A percentile compares a stretch with the other conserved stretches of the same genome.
Evolutionary conservation across 805 yeast genomes (phyloP).

Genomic region (Wickerhamia fluorescens): DNA sequence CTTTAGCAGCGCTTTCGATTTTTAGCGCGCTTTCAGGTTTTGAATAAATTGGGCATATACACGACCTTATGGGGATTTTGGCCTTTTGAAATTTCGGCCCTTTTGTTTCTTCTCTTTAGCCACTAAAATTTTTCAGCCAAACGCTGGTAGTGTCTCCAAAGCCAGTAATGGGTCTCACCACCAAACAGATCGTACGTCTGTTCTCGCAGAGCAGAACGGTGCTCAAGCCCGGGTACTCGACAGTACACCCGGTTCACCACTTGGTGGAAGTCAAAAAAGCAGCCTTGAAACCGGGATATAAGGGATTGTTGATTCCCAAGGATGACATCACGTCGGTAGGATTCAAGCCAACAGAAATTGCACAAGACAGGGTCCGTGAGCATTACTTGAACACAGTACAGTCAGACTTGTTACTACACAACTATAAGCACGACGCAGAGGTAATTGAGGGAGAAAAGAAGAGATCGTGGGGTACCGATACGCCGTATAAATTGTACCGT

Average conservation of each 20-base stretch:
- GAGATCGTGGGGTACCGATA: slow-evolving; percentile 78
- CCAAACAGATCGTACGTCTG: slow-evolving; percentile 25
- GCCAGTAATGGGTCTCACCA: too few species aligned
- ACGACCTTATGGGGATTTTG: too few species aligned
- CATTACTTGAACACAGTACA: slow-evolving; percentile 69
- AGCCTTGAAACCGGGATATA: slow-evolving; percentile 66
- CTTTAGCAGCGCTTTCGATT: too few species aligned
- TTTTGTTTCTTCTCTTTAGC: too few species aligned
- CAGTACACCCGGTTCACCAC: slow-evolving; percentile 91
- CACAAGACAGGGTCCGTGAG: slow-evolving; percentile 72
- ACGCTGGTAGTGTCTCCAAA: too few species aligned
- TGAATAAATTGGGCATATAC: too few species aligned
- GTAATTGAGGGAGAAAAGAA: slow-evolving; percentile 57
- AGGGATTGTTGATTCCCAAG: slow-evolving; percentile 57
- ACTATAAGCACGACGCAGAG: slow-evolving; percentile 60
- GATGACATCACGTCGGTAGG: slow-evolving; percentile 76
- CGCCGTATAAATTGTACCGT: slow-evolving; percentile 87
- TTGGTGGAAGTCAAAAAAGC: slow-evolving; percentile 68
- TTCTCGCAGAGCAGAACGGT: slow-evolving; percentile 42
- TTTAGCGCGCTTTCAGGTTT: too few species aligned
- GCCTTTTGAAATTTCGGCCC: too few species aligned
- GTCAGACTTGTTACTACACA: slow-evolving; percentile 71
- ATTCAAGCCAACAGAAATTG: slow-evolving; percentile 66
- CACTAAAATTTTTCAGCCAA: too few species aligned
- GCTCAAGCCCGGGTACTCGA: slow-evolving; percentile 44